These are phyloP conservation scores for Tylopilus sp. DNA, from an alignment of 768 basidiomycete genomes.

Conservation along the genomic window DNA sequence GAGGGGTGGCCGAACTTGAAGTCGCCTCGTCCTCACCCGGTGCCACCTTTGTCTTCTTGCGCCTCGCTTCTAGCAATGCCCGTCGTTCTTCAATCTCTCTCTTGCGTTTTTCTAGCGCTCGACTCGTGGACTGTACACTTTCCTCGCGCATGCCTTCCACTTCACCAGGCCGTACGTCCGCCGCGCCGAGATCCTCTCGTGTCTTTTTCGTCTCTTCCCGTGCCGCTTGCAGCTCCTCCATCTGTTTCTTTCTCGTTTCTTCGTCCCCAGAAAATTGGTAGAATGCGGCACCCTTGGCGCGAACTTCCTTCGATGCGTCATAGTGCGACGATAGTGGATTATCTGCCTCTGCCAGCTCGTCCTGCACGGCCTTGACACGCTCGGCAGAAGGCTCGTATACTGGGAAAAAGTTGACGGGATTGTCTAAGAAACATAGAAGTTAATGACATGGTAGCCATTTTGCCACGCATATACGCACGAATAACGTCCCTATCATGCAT, in stretches of 20 bases:
- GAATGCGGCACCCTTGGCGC: constrained; percentile 86
- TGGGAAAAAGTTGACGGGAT: constrained; percentile 84
- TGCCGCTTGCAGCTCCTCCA: constrained; percentile 72
- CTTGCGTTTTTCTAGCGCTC: constrained; percentile 65
- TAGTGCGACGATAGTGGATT: constrained; percentile 77
- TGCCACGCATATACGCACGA: constrained; percentile 33
- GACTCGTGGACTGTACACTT: constrained; percentile 37
- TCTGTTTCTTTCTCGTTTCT: constrained; percentile 69
- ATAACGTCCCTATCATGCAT: constrained; percentile 52
- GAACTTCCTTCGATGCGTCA: constrained; percentile 77
- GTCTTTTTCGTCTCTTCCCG: constrained; percentile 69
- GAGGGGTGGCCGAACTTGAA: not conserved
- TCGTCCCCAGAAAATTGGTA: constrained; percentile 91
- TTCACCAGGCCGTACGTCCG: constrained; percentile 64
- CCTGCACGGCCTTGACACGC: constrained; percentile 69
- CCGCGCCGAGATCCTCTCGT: constrained; percentile 57
- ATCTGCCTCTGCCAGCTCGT: constrained; percentile 61
- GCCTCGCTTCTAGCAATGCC: constrained; percentile 60
- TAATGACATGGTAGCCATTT: not conserved
- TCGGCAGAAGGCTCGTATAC: constrained; percentile 84
- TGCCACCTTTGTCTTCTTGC: constrained; percentile 46
- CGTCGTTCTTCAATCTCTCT: constrained; percentile 68
- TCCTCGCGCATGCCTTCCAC: constrained; percentile 68
- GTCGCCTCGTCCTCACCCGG: constrained; percentile 9
- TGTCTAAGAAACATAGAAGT: constrained; percentile 45